Base-by-base conservation (phyloP, 2,329 filamentous ascomycete species). In the Juglanconis sp. region DNA sequence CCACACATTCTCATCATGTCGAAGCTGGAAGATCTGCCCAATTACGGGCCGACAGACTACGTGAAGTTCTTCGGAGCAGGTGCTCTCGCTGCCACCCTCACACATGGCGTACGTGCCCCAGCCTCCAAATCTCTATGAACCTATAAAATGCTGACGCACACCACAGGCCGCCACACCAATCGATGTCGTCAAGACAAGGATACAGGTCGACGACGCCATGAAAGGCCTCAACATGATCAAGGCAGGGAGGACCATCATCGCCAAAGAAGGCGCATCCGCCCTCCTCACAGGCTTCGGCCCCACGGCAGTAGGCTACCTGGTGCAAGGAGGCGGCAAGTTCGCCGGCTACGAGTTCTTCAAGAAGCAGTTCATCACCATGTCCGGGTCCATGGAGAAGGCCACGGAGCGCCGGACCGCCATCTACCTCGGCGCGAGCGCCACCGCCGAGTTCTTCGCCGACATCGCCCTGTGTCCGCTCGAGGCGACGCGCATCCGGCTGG, bases 271-370 rank as follows among this genome's bases (percentile, higher is more conserved):
- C 72, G 86, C 89, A 65, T 86, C 87, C 64, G 90, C 91, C 65
- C 83, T 96, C 67, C 81, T 92, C 71, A 95, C 91, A 17, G 91
- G 91, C 71, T 89, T 92, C 76, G 91, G 91, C 63, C 91, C 91
- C 64, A 96, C 91, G 63, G 88, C 88, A 63, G 90, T 92, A 58
- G 91, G 91, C 72, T 96, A 96, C 79, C 90, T 95, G 77, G 87
- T 95, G 61, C 91, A 96, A 78, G 91, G 91, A 72, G 91, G 91
- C 68, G 89, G 89, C 82, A 96, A 96, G 81, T 96, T 96, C 77
- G 90, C 90, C 70, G 91, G 91, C 70, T 96, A 96, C 79, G 91
- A 96, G 79, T 91, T 92, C 82, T 96, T 96, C 88, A 96, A 96
- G 85, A 89, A 94, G 79, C 86, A 89, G 76, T 88, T 85, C 74